These are phyloP conservation scores for Canavalia gladiata DNA, from an alignment of 306 rosid genomes.

Conservation along the genomic window DNA sequence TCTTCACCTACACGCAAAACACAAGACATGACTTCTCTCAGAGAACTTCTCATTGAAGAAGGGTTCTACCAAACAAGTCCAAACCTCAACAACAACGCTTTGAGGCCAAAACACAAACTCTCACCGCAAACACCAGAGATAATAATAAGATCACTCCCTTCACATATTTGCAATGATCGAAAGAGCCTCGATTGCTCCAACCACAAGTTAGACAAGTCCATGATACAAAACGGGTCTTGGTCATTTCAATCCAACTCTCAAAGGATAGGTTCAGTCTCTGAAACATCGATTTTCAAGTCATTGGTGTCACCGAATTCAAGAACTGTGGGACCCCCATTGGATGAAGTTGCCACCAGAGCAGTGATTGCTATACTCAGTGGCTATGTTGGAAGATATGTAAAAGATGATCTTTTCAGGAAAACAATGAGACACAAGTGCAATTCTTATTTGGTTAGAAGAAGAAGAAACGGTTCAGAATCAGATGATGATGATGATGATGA, in stretches of 20 bases:
- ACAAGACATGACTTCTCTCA: conserved; percentile 69
- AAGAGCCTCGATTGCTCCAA: conserved; percentile 47
- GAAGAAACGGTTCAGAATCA: conserved; percentile 48
- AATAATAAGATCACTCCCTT: conserved; percentile 48
- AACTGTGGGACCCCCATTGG: conserved; percentile 61
- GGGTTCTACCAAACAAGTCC: conserved; percentile 47
- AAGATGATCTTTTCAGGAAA: conserved; percentile 65
- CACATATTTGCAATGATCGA: conserved; percentile 59
- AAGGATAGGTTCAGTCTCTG: conserved; percentile 54
- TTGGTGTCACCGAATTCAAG: conserved; percentile 50
- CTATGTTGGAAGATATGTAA: conserved; percentile 65
- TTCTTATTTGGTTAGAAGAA: conserved; percentile 60
- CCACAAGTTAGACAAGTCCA: conserved; percentile 37
- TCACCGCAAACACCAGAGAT: conserved; percentile 40
- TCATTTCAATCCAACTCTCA: conserved; percentile 52
- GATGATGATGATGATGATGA: conserved; percentile 36
- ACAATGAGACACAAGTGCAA: conserved; percentile 60
- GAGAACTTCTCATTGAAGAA: conserved; percentile 73
- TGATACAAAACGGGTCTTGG: conserved; percentile 49
- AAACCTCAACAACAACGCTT: conserved; percentile 20
- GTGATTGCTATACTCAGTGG: conserved; percentile 76
- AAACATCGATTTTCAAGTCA: conserved; percentile 55
- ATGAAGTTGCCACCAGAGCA: conserved; percentile 71
- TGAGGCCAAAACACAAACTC: conserved; percentile 34
- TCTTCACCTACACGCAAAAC: conserved; percentile 1